phyloP scores from a whole-genome alignment of 106 monocot species.

The Alisma plantagoaquatica region DNA sequence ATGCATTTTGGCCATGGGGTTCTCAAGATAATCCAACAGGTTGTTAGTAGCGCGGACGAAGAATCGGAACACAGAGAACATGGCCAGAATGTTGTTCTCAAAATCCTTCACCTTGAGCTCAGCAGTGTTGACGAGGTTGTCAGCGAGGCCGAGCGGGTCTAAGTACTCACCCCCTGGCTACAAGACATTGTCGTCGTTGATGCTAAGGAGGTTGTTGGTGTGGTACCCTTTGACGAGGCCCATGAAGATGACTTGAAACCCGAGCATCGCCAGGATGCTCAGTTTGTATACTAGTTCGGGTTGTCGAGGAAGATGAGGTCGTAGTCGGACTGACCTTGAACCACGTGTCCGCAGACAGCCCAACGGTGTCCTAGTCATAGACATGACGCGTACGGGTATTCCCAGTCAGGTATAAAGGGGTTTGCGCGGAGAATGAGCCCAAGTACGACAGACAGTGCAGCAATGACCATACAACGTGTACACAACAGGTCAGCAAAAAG shows the following conservation, averaged over 20 bases:
- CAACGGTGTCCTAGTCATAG: too few relatives aligned
- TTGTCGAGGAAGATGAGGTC: slow-evolving; percentile 21
- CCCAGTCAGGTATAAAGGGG: too few relatives aligned
- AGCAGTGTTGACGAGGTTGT: slow-evolving; percentile 18
- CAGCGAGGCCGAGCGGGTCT: slow-evolving; percentile 25
- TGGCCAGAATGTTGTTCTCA: slow-evolving; percentile 21
- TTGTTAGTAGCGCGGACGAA: slow-evolving; percentile 22
- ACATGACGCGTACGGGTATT: too few relatives aligned
- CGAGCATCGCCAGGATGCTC: slow-evolving; percentile 22
- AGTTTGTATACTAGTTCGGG: slow-evolving; percentile 20
- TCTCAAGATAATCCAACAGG: slow-evolving; percentile 23
- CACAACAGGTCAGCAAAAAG: too few relatives aligned
- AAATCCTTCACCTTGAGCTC: slow-evolving; percentile 28
- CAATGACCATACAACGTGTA: too few relatives aligned
- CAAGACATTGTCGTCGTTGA: slow-evolving; percentile 18
- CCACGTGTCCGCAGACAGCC: too few relatives aligned
- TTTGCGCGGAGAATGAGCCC: too few relatives aligned
- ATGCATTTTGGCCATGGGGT: slow-evolving; percentile 24
- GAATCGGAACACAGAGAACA: slow-evolving; percentile 29
- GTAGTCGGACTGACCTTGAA: slow-evolving; percentile 89
- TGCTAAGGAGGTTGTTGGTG: slow-evolving; percentile 14
- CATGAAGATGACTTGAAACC: slow-evolving; percentile 21
- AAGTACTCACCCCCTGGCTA: slow-evolving; percentile 27
- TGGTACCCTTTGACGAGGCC: slow-evolving; percentile 19
- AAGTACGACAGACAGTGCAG: too few relatives aligned